Conservation (phyloP, 495 filamentous ascomycete species). For the Tuber indicum region DNA sequence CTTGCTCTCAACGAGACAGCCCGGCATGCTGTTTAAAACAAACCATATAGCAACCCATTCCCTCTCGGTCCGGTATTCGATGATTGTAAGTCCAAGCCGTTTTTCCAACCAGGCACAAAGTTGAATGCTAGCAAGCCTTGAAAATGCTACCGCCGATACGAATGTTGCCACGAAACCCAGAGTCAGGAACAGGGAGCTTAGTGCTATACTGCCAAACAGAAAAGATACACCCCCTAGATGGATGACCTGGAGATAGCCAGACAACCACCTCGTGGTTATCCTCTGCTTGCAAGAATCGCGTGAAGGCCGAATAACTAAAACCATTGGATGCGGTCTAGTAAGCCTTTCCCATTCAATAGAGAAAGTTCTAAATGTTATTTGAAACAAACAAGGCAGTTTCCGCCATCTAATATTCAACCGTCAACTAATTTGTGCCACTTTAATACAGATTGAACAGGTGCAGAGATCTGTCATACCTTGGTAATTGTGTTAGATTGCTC, state of each 20-base stretch:
- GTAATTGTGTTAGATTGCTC: too few relatives aligned
- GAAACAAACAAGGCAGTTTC: too few relatives aligned
- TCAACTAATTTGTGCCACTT: too few relatives aligned
- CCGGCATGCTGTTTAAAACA: slow-evolving; percentile 5
- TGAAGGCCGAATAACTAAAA: slow-evolving; percentile 8
- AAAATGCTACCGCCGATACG: slow-evolving; percentile 3
- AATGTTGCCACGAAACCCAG: slow-evolving; percentile 11
- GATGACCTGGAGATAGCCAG: slow-evolving; percentile 8
- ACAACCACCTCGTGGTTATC: not conserved
- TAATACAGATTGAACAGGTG: too few relatives aligned
- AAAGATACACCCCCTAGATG: slow-evolving; percentile 7
- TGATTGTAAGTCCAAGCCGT: slow-evolving; percentile 7
- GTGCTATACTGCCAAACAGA: slow-evolving; percentile 22
- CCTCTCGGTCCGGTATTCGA: slow-evolving; percentile 3
- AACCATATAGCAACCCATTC: not conserved
- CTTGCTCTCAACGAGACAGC: slow-evolving; percentile 13
- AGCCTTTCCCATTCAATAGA: not conserved
- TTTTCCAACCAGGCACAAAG: slow-evolving; percentile 8
- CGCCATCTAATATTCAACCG: too few relatives aligned
- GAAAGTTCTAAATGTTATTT: too few relatives aligned
- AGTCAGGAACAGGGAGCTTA: slow-evolving; percentile 7
- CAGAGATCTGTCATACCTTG: too few relatives aligned
- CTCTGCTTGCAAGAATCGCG: not conserved
- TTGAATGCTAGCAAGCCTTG: slow-evolving; percentile 11
- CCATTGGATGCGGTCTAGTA: slow-evolving; percentile 3